These are phyloP conservation scores for Lactifluus subvellereus DNA, from an alignment of 768 basidiomycete species.

Conservation along the genomic window DNA sequence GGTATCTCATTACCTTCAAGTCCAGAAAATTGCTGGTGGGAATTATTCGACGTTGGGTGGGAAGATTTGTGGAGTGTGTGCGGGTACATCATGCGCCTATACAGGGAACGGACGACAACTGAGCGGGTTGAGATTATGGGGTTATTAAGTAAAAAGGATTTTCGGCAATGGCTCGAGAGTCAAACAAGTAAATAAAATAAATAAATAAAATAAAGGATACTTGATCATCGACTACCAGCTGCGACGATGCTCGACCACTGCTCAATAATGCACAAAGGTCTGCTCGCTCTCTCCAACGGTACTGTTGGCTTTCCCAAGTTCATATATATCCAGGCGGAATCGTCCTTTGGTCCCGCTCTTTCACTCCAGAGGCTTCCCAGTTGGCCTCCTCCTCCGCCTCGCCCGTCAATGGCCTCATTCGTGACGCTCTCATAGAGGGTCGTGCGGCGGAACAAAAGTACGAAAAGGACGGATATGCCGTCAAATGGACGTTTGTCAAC, in stretches of 20 bases:
- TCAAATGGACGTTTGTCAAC: constrained; percentile 93
- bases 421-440: constrained; percentile 89
- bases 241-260: constrained; percentile 84
- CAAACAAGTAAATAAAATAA: constrained; percentile 20
- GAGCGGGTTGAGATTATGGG: constrained; percentile 45
- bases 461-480: constrained; percentile 90
- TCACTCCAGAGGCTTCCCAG: constrained; percentile 78
- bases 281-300: background rate
- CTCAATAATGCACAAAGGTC: constrained; percentile 92
- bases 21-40: constrained; percentile 82
- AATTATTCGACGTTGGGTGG: constrained; percentile 86
- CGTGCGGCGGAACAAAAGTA: constrained; percentile 75
- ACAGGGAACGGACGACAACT: constrained; percentile 44
- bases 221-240: background rate
- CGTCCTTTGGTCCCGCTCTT: constrained; percentile 91
- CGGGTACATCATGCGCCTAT: constrained; percentile 81
- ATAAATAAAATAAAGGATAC: background rate
- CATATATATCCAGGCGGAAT: constrained; percentile 59
- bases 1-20: constrained; percentile 66
- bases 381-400: constrained; percentile 66
- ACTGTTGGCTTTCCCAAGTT: background rate
- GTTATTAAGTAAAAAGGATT: constrained; percentile 70
- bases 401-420: constrained; percentile 83
- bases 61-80: constrained; percentile 85
- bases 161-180: constrained; percentile 78